These are phyloP conservation scores for Plasmodium gaboni DNA, from an alignment of 169 alveolate species.

Conservation along the genomic window DNA sequence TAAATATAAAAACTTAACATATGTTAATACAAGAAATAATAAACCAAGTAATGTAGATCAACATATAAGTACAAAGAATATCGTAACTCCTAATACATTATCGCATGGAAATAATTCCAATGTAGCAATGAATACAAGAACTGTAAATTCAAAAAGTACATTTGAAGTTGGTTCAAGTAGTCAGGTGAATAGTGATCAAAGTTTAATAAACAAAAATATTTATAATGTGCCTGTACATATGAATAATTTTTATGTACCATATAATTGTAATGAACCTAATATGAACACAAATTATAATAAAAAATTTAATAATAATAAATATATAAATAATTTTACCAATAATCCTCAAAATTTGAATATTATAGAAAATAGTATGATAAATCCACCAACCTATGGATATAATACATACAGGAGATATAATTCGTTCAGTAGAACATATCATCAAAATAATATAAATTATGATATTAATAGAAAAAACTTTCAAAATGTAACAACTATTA, in stretches of 20 bases:
- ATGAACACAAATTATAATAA: neutral
- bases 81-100: too few relatives aligned
- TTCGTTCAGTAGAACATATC: too few relatives aligned
- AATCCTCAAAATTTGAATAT: neutral
- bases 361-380: neutral
- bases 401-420: neutral
- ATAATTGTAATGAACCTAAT: neutral
- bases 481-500: too few relatives aligned
- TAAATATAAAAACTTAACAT: slow-evolving; percentile 35
- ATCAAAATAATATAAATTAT: too few relatives aligned
- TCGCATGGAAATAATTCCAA: neutral
- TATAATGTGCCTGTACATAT: neutral
- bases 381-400: neutral
- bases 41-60: neutral
- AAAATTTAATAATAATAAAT: neutral
- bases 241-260: neutral
- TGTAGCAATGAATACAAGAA: neutral
- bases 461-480: too few relatives aligned
- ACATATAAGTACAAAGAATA: neutral
- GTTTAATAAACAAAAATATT: neutral
- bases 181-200: neutral
- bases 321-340: neutral
- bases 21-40: slow-evolving; percentile 2
- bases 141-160: neutral
- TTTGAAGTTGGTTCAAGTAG: neutral